A percentile compares a stretch with the other conserved stretches of the same genome.
Conservation (phyloP, 106 monocot genomes). For the Dendrobium huoshanense region DNA sequence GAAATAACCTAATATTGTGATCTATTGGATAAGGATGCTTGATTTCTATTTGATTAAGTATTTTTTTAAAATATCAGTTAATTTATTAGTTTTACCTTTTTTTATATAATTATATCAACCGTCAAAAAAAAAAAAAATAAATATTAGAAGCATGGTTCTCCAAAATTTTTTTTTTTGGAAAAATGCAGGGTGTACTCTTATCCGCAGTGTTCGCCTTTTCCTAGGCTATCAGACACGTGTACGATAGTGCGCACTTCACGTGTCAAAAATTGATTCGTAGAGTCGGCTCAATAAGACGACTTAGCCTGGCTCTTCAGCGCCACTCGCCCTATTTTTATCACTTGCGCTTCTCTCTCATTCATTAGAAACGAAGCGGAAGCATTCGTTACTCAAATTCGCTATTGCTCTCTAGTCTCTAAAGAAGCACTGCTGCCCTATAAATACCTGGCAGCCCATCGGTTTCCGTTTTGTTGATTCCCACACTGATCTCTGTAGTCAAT, state of each 20-base stretch:
- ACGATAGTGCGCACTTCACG: neutral
- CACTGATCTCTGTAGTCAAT: neutral
- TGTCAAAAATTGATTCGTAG: neutral
- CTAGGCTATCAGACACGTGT: no score
- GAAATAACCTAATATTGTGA: no score
- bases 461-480: neutral
- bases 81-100: no score
- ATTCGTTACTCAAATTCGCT: neutral
- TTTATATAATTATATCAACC: no score
- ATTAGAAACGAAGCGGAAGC: neutral
- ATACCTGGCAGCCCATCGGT: neutral
- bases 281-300: neutral
- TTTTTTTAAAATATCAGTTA: no score
- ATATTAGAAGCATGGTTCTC: no score
- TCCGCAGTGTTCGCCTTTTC: no score
- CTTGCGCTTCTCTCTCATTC: neutral
- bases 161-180: no score
- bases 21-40: no score
- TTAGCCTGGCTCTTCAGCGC: neutral
- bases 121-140: no score
- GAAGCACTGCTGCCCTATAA: neutral
- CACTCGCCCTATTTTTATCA: neutral
- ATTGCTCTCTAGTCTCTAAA: neutral
- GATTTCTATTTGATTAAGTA: no score
- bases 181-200: no score